Evolutionary conservation across 1,284 basidiomycete species (phyloP), one percentile per base, ranked within the genome.

Genomic region (Pascua guehoae): DNA sequence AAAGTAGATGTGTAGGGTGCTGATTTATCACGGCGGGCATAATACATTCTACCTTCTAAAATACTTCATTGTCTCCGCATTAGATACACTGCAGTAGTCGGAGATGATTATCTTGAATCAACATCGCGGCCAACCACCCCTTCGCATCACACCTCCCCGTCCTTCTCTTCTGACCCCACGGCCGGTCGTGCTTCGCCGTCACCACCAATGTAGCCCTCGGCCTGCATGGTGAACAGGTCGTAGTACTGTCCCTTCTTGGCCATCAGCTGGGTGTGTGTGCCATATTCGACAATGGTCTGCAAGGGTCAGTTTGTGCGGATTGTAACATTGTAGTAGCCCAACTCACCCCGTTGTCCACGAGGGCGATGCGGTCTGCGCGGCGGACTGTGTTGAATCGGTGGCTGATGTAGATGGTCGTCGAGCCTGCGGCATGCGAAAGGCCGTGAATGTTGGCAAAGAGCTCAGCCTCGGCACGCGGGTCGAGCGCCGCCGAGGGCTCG

Each of bases 401-500:
- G 5, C 89, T 90, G 67, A 91, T 88, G 75, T 87, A 90, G 44
- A 91, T 83, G 57, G 88, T 85, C 3, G 87, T 88, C 74, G 87
- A 17, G 45, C 32, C 77, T 81, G 64, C 48, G 11, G 24, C 46
- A 32, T 41, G 55, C 4, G 66, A 66, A 16, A 72, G 48, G 5
- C 61, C 58, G 47, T 69, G 69, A 44, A 72, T 72, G 41, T 61
- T 51, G 17, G 66, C 83, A 64, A 89, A 88, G 55, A 90, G 83
- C 62, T 85, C 83, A 66, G 85, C 86, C 67, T 91, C 88, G 0
- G 89, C 89, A 67, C 85, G 83, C 32, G 88, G 85, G 69, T 91
- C 89, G 53, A 91, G 81, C 9, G 88, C 85, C 24, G 88, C 62
- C 7, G 70, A 72, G 2, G 74, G 75, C 57, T 77, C 74, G 54